Conservation (phyloP, 2,329 filamentous ascomycete species). For the Fusarium hainanense region DNA sequence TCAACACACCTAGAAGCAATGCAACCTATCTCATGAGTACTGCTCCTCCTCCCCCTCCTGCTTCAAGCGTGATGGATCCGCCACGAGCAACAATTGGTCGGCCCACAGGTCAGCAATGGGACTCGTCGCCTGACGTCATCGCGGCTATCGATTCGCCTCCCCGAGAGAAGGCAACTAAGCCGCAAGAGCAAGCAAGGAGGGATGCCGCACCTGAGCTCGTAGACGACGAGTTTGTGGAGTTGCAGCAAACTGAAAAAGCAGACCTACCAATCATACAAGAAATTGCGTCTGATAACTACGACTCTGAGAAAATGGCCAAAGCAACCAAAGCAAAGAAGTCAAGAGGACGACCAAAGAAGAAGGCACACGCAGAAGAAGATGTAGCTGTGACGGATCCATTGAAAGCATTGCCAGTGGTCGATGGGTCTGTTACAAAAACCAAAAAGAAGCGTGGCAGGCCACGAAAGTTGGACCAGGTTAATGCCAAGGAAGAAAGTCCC, state of each 20-base stretch:
- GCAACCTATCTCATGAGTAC: constrained; percentile 34
- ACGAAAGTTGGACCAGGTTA: constrained; percentile 50
- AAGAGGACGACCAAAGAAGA: constrained; percentile 51
- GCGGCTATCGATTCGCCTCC: constrained; percentile 28
- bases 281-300: constrained; percentile 5
- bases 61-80: constrained; percentile 23
- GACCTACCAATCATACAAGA: constrained; percentile 10
- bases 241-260: not conserved
- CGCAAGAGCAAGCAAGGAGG: constrained; percentile 7
- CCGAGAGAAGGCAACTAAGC: constrained; percentile 11
- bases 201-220: not conserved
- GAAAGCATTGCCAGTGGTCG: constrained; percentile 8
- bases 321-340: constrained; percentile 44
- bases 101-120: constrained; percentile 8
- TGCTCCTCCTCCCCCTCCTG: constrained; percentile 31
- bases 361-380: constrained; percentile 12
- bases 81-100: constrained; percentile 1
- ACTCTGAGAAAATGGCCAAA: constrained; percentile 30
- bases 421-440: constrained; percentile 19
- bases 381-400: constrained; percentile 15
- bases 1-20: constrained; percentile 51
- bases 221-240: constrained; percentile 11
- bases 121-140: constrained; percentile 45
- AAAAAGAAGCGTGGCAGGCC: constrained; percentile 58
- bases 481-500: constrained; percentile 15